Evolutionary conservation across 2,329 filamentous ascomycete genomes (phyloP).

Genomic region (Grosmannia clavigera): DNA sequence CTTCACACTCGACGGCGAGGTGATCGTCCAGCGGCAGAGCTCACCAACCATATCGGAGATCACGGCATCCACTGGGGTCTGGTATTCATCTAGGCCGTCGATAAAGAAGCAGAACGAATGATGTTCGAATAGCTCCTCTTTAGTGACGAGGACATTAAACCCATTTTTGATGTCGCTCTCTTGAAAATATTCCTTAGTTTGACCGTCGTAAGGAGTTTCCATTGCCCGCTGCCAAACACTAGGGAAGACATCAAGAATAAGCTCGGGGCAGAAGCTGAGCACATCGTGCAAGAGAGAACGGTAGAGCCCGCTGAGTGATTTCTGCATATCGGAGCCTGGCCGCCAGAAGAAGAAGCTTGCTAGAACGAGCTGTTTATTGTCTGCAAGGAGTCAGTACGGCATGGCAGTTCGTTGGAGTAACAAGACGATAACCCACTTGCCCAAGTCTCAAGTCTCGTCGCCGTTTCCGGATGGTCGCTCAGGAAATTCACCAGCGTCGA

Average conservation of each 20-base stretch:
- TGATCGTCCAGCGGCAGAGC: not conserved
- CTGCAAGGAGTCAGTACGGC: not conserved
- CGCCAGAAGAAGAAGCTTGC: constrained; percentile 4
- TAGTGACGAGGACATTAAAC: not conserved
- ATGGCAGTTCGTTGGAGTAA: no score
- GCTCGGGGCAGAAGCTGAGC: not conserved
- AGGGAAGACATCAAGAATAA: not conserved
- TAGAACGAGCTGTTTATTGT: not conserved
- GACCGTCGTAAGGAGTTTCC: not conserved
- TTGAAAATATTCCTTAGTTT: not conserved
- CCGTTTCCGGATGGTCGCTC: not conserved
- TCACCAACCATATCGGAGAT: not conserved
- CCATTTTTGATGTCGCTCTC: not conserved
- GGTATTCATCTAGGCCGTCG: constrained; percentile 4
- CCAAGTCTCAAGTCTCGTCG: not conserved
- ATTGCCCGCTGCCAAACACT: not conserved
- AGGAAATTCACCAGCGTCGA: constrained; percentile 5
- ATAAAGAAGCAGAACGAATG: constrained; percentile 3
- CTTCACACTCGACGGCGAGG: not conserved
- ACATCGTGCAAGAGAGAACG: constrained; percentile 1
- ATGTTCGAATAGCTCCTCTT: not conserved
- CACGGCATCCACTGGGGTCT: not conserved
- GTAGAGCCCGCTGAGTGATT: not conserved
- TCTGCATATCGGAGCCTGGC: not conserved
- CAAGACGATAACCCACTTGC: not conserved